phyloP scores from a whole-genome alignment of 495 filamentous ascomycete genomes.

The Symbiotaphrina buchneri region DNA sequence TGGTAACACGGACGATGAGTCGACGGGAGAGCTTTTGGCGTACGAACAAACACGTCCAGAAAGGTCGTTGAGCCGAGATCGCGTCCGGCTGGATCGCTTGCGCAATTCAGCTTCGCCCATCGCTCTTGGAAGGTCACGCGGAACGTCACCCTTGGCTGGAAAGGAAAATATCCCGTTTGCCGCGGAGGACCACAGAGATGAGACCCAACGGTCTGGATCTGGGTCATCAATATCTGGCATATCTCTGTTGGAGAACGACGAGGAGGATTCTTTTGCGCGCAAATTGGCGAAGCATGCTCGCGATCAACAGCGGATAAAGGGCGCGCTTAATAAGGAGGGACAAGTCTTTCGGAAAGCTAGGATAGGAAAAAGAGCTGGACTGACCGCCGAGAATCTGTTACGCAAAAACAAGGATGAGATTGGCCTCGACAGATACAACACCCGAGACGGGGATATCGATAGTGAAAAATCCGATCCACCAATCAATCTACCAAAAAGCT shows the following conservation, averaged over 20 bases:
- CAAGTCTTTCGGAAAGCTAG: slow-evolving; percentile 2
- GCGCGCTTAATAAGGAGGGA: slow-evolving; percentile 1
- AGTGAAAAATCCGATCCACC: slow-evolving; percentile 21
- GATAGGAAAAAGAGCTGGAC: background rate
- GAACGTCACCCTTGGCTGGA: background rate
- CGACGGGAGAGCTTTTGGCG: background rate
- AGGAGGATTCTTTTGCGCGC: slow-evolving; percentile 4
- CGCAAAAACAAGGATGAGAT: slow-evolving; percentile 2
- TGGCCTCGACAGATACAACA: no score
- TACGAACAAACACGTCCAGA: background rate
- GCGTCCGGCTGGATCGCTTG: background rate
- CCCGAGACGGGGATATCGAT: slow-evolving; percentile 10
- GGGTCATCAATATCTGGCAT: slow-evolving; percentile 3
- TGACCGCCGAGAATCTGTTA: slow-evolving; percentile 3
- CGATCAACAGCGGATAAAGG: slow-evolving; percentile 4
- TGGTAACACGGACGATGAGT: background rate
- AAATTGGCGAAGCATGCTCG: slow-evolving; percentile 1
- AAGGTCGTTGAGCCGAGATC: background rate
- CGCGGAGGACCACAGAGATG: slow-evolving; percentile 1
- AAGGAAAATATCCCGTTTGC: background rate
- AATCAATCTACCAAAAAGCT: slow-evolving; percentile 29
- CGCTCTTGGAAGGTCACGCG: background rate
- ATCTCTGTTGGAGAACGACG: slow-evolving; percentile 4
- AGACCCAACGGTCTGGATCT: background rate
- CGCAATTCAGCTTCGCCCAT: background rate